These are phyloP conservation scores for Alternaria brassicicola DNA, from an alignment of 2,329 filamentous ascomycete genomes.

Conservation along the genomic window DNA sequence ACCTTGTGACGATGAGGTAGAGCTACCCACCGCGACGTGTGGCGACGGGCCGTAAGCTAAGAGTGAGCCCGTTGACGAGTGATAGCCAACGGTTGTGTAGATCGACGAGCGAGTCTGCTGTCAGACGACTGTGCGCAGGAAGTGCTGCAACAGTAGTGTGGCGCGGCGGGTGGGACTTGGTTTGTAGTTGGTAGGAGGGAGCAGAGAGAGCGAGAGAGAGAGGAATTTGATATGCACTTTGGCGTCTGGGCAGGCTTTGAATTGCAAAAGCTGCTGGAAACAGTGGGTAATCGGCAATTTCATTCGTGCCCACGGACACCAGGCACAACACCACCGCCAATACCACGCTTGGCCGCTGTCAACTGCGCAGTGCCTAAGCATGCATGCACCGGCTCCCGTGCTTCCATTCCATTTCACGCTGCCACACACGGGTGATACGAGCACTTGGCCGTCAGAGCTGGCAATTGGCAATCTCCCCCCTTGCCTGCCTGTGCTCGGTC, in stretches of 20 bases:
- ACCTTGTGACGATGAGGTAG: slow-evolving; percentile 42
- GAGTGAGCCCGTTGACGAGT: slow-evolving; percentile 23
- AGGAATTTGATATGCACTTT: slow-evolving; percentile 31
- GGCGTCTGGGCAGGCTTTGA: slow-evolving; percentile 20
- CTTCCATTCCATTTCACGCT: neutral
- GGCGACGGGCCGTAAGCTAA: slow-evolving; percentile 38
- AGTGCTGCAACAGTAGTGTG: slow-evolving; percentile 24
- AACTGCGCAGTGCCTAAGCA: slow-evolving; percentile 10
- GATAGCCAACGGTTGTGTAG: slow-evolving; percentile 15
- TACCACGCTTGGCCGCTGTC: slow-evolving; percentile 22
- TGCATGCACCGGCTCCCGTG: neutral
- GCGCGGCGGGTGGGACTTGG: slow-evolving; percentile 14
- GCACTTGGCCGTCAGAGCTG: neutral
- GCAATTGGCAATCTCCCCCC: neutral
- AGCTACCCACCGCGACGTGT: slow-evolving; percentile 41
- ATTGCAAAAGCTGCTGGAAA: slow-evolving; percentile 6
- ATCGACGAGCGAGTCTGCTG: slow-evolving; percentile 8
- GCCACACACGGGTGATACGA: neutral
- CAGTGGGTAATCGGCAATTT: slow-evolving; percentile 17
- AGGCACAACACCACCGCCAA: slow-evolving; percentile 15
- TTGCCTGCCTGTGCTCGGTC: neutral
- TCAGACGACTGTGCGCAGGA: slow-evolving; percentile 18
- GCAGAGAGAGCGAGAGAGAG: slow-evolving; percentile 20
- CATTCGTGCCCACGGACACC: slow-evolving; percentile 17
- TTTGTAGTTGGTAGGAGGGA: no score